These are phyloP conservation scores for Dovyalis caffra DNA, from an alignment of 345 rosid genomes.

Conservation along the genomic window DNA sequence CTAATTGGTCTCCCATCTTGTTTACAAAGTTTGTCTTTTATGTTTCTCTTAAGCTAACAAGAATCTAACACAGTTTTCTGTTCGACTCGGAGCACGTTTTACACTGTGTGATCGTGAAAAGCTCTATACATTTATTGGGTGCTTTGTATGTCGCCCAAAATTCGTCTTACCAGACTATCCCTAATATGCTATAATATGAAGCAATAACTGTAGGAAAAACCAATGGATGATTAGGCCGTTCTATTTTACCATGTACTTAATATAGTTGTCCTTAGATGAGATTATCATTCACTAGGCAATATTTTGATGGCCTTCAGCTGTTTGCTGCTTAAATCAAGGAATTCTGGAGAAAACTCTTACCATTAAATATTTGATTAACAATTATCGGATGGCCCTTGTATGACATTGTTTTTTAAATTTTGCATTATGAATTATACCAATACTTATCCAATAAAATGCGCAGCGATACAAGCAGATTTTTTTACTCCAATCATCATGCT, in stretches of 20 bases:
- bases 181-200: not conserved
- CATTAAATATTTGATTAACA: not conserved
- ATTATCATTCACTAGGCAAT: not conserved
- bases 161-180: not conserved
- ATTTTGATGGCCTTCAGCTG: not conserved
- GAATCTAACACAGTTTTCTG: conserved; percentile 13
- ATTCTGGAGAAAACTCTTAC: not conserved
- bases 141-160: conserved; percentile 27
- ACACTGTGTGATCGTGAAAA: conserved; percentile 30
- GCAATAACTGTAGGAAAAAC: not conserved
- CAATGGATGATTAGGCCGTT: not conserved
- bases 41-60: conserved; percentile 14
- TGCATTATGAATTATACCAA: no score
- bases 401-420: no score
- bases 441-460: no score
- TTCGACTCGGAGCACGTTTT: conserved; percentile 22
- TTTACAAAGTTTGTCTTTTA: conserved; percentile 38
- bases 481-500: not conserved
- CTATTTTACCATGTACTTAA: not conserved
- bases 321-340: not conserved
- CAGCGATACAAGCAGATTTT: no score
- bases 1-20: conserved; percentile 45
- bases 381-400: no score
- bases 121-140: conserved; percentile 12
- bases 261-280: not conserved